phyloP scores from a whole-genome alignment of 176 grass and related monocot species.

The Neostapfia colusana region DNA sequence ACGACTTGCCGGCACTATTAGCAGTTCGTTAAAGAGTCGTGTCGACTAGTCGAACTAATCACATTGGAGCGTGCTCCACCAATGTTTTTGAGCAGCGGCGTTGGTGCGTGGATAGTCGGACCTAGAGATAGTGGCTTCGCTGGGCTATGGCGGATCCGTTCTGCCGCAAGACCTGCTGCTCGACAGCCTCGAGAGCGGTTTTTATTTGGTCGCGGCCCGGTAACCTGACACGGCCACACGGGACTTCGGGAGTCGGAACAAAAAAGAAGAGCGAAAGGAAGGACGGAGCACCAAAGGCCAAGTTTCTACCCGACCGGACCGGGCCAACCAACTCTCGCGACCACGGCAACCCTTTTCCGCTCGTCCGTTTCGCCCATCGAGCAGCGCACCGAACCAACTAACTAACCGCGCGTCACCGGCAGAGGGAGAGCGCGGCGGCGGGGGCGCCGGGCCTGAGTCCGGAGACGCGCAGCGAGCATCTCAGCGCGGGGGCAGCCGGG shows the following conservation, averaged over 20 bases:
- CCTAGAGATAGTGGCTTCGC: no score
- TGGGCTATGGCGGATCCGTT: neutral
- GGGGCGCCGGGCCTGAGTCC: no score
- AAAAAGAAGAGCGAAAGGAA: constrained; percentile 20
- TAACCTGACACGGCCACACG: neutral
- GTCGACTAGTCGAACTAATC: neutral
- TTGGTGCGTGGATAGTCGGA: neutral
- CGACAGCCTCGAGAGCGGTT: constrained; percentile 20
- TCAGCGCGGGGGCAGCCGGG: neutral
- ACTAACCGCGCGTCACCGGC: neutral
- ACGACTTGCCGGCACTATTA: neutral
- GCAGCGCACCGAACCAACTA: neutral
- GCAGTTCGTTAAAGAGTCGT: neutral
- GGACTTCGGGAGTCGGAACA: constrained; percentile 28
- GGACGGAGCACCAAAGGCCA: neutral
- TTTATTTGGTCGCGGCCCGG: neutral
- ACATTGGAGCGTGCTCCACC: neutral
- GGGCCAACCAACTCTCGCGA: constrained; percentile 7
- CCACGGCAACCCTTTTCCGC: neutral
- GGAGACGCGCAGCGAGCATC: neutral
- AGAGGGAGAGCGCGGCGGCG: neutral
- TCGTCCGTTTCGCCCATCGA: no score
- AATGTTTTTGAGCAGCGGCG: no score
- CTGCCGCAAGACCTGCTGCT: neutral
- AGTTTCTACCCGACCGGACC: constrained; percentile 6